Evolutionary conservation across 345 rosid species (phyloP), one percentile per base, ranked within the genome.

Genomic region (Populus pruinosa): DNA sequence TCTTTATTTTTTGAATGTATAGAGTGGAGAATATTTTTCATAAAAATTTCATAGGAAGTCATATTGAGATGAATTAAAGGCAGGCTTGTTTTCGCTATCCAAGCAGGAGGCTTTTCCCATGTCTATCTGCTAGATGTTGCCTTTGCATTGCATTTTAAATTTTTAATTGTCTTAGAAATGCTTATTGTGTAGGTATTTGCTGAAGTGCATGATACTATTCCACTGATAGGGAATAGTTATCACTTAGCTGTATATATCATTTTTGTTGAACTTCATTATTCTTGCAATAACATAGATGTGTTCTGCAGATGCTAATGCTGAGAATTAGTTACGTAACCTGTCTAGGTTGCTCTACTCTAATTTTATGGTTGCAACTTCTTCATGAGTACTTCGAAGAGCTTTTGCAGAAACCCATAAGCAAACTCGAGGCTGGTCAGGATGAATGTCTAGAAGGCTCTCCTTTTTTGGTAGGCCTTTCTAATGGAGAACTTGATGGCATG

Each of bases 311-410:
- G 84, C 76, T 95, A 73, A 88, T 93, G 96, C 84, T 85, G 76
- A 90, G 93, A 84, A 89, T 95, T 75, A 90, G 93, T 85, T 83
- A 82, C 77, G 86, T 79, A 80, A 82, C 81, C 67, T 71, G 79
- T 61, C 66, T 86, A 43, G 85, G 84, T 70, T 63, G 79, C 83
- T 66, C 85, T 49, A 77, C 82, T 68, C 84, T 83, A 65, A 65
- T 73, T 79, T 87, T 89, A 64, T 93, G 98, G 98, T 81, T 93
- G 92, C 89, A 89, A 79, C 89, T 86, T 87, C 83, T 95, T 77
- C 90, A 86, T 70, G 73, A 66, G 44, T 86, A 88, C 82, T 92
- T 87, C 84, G 83, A 88, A 74, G 94, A 88, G 29, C 78, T 86
- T 77, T 82, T 92, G 76, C 78, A 77, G 62, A 85, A 80, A 64